Conservation (phyloP, 345 rosid genomes). For the Gossypium herbaceum region DNA sequence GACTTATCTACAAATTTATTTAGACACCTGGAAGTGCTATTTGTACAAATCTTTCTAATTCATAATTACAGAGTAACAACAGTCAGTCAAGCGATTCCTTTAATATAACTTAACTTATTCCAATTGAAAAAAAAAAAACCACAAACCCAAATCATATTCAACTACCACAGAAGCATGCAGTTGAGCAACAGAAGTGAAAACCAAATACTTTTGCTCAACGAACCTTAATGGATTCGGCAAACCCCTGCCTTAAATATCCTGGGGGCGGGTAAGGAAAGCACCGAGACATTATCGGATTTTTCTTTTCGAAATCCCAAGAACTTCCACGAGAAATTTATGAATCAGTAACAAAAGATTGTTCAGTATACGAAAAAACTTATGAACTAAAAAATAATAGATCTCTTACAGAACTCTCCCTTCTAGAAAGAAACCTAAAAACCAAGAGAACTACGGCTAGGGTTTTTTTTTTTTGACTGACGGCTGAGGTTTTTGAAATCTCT, state of each 20-base stretch:
- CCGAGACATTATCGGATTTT: slow-evolving; percentile 40
- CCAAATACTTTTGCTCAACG: slow-evolving; percentile 40
- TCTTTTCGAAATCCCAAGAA: slow-evolving; percentile 1
- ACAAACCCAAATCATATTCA: background rate
- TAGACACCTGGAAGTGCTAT: background rate
- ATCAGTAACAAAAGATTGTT: background rate
- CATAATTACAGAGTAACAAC: background rate
- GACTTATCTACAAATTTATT: background rate
- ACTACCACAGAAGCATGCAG: slow-evolving; percentile 13
- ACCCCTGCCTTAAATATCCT: slow-evolving; percentile 28
- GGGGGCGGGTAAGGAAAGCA: slow-evolving; percentile 61
- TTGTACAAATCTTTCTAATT: background rate
- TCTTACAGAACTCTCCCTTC: background rate
- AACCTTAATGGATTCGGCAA: slow-evolving; percentile 58
- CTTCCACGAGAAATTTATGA: background rate
- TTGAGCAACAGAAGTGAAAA: slow-evolving; percentile 41
- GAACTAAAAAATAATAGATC: background rate
- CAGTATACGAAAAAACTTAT: background rate
- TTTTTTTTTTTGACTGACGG: too few relatives aligned
- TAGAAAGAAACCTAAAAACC: background rate
- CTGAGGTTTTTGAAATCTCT: too few relatives aligned
- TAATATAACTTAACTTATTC: background rate
- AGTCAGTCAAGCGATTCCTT: too few relatives aligned
- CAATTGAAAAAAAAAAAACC: background rate
- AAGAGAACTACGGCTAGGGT: too few relatives aligned